Conservation (phyloP, 805 yeast species). For the Wickerhamiella azymoides region DNA sequence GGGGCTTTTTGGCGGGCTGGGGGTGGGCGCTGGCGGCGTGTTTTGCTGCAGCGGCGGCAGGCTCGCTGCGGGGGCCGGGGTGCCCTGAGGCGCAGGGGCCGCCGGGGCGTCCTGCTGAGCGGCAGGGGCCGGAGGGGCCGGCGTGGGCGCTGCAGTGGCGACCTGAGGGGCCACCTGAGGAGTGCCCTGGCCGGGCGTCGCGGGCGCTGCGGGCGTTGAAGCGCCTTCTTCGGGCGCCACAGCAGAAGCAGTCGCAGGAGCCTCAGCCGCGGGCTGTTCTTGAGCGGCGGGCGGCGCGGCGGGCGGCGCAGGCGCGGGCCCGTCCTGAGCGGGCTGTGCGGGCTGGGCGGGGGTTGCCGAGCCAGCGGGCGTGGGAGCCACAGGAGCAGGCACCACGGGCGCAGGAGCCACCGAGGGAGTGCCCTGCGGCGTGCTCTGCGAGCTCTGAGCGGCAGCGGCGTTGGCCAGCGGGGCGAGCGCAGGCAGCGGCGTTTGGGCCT, state of each 20-base stretch:
- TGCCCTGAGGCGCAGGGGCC: not conserved
- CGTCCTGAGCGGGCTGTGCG: conserved; percentile 1
- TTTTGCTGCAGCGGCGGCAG: not conserved
- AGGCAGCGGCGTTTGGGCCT: conserved; percentile 1
- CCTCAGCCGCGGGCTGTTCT: too few species aligned
- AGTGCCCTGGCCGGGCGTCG: not conserved
- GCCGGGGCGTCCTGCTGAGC: not conserved
- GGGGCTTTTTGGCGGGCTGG: not conserved
- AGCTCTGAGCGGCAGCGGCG: too few species aligned
- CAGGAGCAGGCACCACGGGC: too few species aligned
- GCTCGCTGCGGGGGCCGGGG: not conserved
- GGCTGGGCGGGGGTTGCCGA: conserved; percentile 5
- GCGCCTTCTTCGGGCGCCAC: too few species aligned
- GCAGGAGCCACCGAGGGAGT: too few species aligned
- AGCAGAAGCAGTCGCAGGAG: too few species aligned
- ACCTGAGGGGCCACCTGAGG: not conserved
- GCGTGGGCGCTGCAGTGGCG: not conserved
- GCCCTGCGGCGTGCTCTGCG: not conserved
- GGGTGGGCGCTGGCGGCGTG: not conserved
- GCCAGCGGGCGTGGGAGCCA: too few species aligned
- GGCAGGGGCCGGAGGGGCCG: not conserved
- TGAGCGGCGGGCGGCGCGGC: too few species aligned
- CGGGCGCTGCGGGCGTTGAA: not conserved
- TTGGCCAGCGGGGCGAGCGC: not conserved
- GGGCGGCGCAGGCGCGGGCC: not conserved